These are phyloP conservation scores for Aristolochia californica DNA, from an alignment of 164 flowering plant genomes.

Conservation along the genomic window DNA sequence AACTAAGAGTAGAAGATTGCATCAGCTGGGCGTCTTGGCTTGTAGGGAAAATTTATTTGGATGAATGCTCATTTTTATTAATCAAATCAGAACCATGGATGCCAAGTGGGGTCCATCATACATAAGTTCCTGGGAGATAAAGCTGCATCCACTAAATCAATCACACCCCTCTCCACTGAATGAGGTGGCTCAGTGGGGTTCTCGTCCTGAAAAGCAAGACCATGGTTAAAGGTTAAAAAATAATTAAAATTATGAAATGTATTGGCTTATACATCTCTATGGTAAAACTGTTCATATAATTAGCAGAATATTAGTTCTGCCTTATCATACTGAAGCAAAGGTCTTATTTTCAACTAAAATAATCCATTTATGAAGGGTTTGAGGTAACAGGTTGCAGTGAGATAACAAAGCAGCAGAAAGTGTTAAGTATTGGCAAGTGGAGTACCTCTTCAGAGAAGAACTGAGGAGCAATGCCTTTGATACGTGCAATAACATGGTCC, in stretches of 20 bases:
- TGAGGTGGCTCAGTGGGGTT: slow-evolving; percentile 74
- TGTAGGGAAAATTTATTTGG: no score
- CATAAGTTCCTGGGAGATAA: slow-evolving; percentile 77
- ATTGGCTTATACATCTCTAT: no score
- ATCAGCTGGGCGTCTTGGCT: no score
- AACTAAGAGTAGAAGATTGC: no score
- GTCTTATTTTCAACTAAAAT: no score
- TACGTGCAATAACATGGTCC: slow-evolving; percentile 60
- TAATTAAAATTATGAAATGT: no score
- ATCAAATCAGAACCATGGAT: slow-evolving; percentile 75
- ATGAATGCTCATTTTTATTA: no score
- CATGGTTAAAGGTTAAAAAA: background rate
- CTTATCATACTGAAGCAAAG: no score
- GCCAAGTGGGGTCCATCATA: slow-evolving; percentile 99
- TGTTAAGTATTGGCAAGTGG: background rate
- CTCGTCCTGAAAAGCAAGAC: slow-evolving; percentile 67
- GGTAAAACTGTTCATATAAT: no score
- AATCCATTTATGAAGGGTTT: no score
- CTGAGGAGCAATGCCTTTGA: slow-evolving; percentile 77
- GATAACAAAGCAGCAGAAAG: background rate
- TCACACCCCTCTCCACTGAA: slow-evolving; percentile 83
- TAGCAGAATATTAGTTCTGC: no score
- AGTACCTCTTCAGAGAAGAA: slow-evolving; percentile 70
- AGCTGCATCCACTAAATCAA: slow-evolving; percentile 88
- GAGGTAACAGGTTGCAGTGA: background rate